Evolutionary conservation across 2,329 filamentous ascomycete genomes (phyloP).

Genomic region (Ascochyta fabae): DNA sequence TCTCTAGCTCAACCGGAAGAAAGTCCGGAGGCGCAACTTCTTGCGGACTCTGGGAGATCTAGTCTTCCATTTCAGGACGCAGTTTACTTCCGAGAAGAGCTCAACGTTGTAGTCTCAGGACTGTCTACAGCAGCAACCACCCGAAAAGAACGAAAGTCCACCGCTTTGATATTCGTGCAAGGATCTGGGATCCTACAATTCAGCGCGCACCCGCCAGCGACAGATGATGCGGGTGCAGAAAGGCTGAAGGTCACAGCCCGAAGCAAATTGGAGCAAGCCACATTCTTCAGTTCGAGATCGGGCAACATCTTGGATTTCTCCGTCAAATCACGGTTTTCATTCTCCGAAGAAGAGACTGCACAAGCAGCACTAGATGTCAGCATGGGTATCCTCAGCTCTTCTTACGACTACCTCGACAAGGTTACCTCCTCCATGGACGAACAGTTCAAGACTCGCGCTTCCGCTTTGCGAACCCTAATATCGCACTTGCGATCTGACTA

Average conservation of each 20-base stretch:
- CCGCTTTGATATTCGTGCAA: slow-evolving; percentile 62
- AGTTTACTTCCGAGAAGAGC: slow-evolving; percentile 72
- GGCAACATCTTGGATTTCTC: slow-evolving; percentile 90
- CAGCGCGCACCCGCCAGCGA: slow-evolving; percentile 62
- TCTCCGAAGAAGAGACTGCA: slow-evolving; percentile 73
- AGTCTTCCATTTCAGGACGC: slow-evolving; percentile 79
- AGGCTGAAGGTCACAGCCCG: slow-evolving; percentile 72
- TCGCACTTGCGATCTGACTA: slow-evolving; percentile 71
- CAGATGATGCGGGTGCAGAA: slow-evolving; percentile 57
- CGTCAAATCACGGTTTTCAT: slow-evolving; percentile 69
- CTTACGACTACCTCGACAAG: slow-evolving; percentile 74
- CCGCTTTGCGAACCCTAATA: slow-evolving; percentile 77
- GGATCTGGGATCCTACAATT: slow-evolving; percentile 65
- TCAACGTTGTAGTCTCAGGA: slow-evolving; percentile 58
- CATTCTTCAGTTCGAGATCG: slow-evolving; percentile 84
- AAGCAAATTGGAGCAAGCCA: slow-evolving; percentile 89
- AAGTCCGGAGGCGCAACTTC: slow-evolving; percentile 77
- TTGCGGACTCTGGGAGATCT: slow-evolving; percentile 49
- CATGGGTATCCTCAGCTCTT: slow-evolving; percentile 79
- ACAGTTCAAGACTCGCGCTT: slow-evolving; percentile 75
- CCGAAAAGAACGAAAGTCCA: slow-evolving; percentile 48
- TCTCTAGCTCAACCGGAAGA: slow-evolving; percentile 73
- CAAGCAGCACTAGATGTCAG: slow-evolving; percentile 80
- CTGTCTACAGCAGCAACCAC: slow-evolving; percentile 54
- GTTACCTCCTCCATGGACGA: slow-evolving; percentile 79